phyloP scores from a whole-genome alignment of 805 yeast genomes.

The Schwanniomyces sp. region DNA sequence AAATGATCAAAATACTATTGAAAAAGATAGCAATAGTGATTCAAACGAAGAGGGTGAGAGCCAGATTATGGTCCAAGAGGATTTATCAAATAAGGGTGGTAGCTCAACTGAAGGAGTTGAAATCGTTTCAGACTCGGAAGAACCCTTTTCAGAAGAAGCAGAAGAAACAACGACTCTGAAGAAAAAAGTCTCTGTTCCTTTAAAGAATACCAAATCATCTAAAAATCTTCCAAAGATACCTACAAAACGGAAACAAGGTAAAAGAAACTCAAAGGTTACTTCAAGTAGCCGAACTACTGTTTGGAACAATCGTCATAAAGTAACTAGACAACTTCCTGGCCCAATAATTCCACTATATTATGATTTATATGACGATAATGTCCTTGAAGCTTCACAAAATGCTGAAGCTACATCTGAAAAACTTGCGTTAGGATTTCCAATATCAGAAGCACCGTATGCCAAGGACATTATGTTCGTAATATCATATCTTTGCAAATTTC shows the following conservation, averaged over 20 bases:
- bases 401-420: conserved; percentile 15
- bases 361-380: conserved; percentile 38
- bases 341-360: conserved; percentile 36
- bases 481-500: conserved; percentile 31
- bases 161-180: background rate
- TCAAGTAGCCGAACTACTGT: conserved; percentile 30
- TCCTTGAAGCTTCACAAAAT: conserved; percentile 17
- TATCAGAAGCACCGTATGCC: conserved; percentile 25
- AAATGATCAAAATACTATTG: background rate
- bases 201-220: background rate
- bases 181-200: no score
- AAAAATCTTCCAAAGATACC: background rate
- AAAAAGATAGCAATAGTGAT: background rate
- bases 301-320: conserved; percentile 23
- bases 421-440: conserved; percentile 37
- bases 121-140: background rate
- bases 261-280: conserved; percentile 3
- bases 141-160: background rate
- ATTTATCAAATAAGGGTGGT: background rate
- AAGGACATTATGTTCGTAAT: conserved; percentile 33
- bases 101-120: background rate
- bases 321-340: conserved; percentile 37
- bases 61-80: background rate
- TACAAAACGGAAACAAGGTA: background rate
- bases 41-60: background rate